Evolutionary conservation across 352 stramenopile species (phyloP).

Genomic region (Globisporangium acanthophoron): DNA sequence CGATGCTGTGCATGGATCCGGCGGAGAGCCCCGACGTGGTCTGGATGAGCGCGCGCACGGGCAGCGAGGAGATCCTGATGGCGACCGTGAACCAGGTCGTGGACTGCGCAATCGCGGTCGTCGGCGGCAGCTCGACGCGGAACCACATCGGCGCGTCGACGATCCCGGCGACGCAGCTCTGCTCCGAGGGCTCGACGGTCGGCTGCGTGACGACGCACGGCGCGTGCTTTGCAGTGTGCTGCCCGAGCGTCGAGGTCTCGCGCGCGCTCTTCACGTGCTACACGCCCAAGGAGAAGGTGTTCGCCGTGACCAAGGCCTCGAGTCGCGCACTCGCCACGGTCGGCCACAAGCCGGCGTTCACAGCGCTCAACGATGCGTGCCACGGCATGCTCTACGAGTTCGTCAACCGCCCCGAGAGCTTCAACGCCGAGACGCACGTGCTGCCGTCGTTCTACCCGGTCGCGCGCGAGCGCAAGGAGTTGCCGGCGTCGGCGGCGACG

Average conservation of each 20-base stretch:
- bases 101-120: slow-evolving; percentile 63
- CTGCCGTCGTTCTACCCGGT: slow-evolving; percentile 74
- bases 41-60: slow-evolving; percentile 58
- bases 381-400: slow-evolving; percentile 72
- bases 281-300: slow-evolving; percentile 61
- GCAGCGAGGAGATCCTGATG: slow-evolving; percentile 62
- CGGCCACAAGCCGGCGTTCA: slow-evolving; percentile 69
- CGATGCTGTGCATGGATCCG: slow-evolving; percentile 63
- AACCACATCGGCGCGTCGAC: slow-evolving; percentile 11
- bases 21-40: slow-evolving; percentile 77
- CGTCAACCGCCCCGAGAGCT: slow-evolving; percentile 48
- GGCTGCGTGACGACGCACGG: slow-evolving; percentile 67
- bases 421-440: slow-evolving; percentile 55
- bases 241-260: slow-evolving; percentile 70
- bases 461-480: slow-evolving; percentile 29
- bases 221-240: slow-evolving; percentile 71
- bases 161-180: slow-evolving; percentile 56
- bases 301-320: slow-evolving; percentile 58
- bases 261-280: slow-evolving; percentile 83
- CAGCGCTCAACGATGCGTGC: slow-evolving; percentile 66
- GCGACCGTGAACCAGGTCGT: slow-evolving; percentile 66
- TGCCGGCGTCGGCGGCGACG: slow-evolving; percentile 13
- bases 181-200: slow-evolving; percentile 56
- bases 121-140: slow-evolving; percentile 49
- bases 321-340: slow-evolving; percentile 55